A percentile compares a stretch with the other conserved stretches of the same genome.
These are phyloP conservation scores for Neofusicoccum ribis DNA, from an alignment of 2,329 filamentous ascomycete genomes.

Conservation along the genomic window DNA sequence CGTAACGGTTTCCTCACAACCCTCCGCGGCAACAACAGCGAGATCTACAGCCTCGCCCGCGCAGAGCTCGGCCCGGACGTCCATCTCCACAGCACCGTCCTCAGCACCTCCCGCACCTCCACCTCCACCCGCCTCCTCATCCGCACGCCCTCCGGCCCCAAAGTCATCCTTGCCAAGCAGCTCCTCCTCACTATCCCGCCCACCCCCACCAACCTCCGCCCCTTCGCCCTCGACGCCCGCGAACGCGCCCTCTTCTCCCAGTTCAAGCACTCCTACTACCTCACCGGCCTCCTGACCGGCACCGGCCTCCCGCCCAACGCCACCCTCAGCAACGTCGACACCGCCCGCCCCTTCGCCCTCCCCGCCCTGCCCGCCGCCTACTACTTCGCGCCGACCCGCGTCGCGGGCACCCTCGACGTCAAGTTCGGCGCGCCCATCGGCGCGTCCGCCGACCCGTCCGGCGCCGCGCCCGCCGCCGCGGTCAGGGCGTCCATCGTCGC, in stretches of 20 bases:
- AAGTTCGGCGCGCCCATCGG: constrained; percentile 23
- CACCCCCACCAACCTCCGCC: constrained; percentile 29
- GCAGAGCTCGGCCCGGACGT: constrained; percentile 23
- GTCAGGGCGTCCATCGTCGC: neutral
- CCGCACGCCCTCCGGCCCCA: constrained; percentile 24
- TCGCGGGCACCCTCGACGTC: constrained; percentile 22
- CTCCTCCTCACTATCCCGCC: constrained; percentile 49
- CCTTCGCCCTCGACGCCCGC: constrained; percentile 37
- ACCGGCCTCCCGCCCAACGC: constrained; percentile 36
- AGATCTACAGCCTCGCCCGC: constrained; percentile 24
- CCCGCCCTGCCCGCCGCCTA: constrained; percentile 36
- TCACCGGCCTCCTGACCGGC: constrained; percentile 40
- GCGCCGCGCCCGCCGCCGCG: neutral
- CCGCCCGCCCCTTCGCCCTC: constrained; percentile 31
- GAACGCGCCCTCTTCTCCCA: constrained; percentile 42
- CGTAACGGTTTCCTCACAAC: constrained; percentile 19
- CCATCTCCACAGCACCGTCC: constrained; percentile 23
- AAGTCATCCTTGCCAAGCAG: constrained; percentile 40
- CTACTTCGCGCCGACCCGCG: constrained; percentile 23
- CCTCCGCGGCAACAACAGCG: constrained; percentile 26
- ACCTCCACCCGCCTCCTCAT: constrained; percentile 21
- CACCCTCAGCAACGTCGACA: constrained; percentile 29
- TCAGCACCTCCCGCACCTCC: constrained; percentile 4
- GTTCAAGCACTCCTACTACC: constrained; percentile 42
- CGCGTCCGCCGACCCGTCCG: neutral